Evolutionary conservation across 441 rosid genomes (phyloP).

Genomic region (Metrosideros polymorpha): DNA sequence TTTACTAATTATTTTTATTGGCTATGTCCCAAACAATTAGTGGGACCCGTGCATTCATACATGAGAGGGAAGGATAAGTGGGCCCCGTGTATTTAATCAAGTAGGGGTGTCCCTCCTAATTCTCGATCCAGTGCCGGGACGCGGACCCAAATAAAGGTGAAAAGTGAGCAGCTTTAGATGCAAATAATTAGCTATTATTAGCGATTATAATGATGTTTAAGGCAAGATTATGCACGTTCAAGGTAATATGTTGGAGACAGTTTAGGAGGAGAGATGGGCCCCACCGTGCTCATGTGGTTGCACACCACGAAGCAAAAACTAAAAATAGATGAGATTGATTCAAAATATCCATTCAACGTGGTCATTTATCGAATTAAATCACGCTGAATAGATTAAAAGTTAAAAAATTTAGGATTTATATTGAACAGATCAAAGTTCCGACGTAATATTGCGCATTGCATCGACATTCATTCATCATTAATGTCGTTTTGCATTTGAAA

Average conservation of each 20-base stretch:
- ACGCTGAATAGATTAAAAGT: no score
- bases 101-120: neutral
- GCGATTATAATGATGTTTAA: neutral
- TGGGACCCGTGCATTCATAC: no score
- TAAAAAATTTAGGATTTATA: no score
- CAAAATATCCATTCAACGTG: no score
- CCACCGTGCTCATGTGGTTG: neutral
- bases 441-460: no score
- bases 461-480: no score
- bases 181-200: neutral
- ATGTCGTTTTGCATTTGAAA: no score
- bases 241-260: neutral
- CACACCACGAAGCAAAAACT: neutral
- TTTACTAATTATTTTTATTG: neutral
- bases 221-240: neutral
- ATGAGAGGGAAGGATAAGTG: neutral
- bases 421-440: no score
- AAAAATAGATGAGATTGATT: neutral
- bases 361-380: no score
- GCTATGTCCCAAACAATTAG: neutral
- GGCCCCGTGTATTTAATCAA: neutral
- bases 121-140: neutral
- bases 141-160: neutral
- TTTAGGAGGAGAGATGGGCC: neutral
- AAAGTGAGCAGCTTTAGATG: neutral